phyloP scores from a whole-genome alignment of 345 rosid species.

The Eutrema heterophyllum region DNA sequence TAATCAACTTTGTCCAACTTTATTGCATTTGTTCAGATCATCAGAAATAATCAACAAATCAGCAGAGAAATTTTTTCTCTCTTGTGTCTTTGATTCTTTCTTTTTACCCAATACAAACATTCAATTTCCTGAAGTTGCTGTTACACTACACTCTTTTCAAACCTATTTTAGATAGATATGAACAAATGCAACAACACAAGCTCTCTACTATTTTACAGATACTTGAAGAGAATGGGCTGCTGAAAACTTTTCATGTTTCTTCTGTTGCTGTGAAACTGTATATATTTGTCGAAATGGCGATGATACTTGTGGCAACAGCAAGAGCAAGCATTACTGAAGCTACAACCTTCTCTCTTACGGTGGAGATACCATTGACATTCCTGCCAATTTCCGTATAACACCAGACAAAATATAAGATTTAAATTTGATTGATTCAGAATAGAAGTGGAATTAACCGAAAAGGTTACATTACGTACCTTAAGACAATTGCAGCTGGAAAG shows the following conservation, averaged over 20 bases:
- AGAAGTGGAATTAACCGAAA: not conserved
- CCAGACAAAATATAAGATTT: not conserved
- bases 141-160: not conserved
- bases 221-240: not conserved
- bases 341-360: constrained; percentile 37
- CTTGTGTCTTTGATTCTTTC: not conserved
- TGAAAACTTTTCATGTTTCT: not conserved
- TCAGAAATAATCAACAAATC: not conserved
- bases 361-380: constrained; percentile 43
- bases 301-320: constrained; percentile 38
- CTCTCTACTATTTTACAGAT: constrained; percentile 5
- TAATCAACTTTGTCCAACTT: too few relatives aligned
- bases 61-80: not conserved
- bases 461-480: constrained; percentile 38
- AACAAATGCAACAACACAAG: not conserved
- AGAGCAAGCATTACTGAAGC: constrained; percentile 36
- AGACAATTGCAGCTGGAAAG: constrained; percentile 72
- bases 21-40: not conserved
- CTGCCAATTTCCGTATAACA: constrained; percentile 15
- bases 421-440: not conserved
- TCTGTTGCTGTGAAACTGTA: constrained; percentile 17
- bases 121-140: not conserved
- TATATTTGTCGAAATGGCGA: constrained; percentile 40
- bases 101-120: not conserved
- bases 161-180: constrained; percentile 20